A percentile compares a stretch with the other conserved stretches of the same genome.
Evolutionary conservation across 2,329 filamentous ascomycete genomes (phyloP).

Genomic region (Dissoconium aciculare): DNA sequence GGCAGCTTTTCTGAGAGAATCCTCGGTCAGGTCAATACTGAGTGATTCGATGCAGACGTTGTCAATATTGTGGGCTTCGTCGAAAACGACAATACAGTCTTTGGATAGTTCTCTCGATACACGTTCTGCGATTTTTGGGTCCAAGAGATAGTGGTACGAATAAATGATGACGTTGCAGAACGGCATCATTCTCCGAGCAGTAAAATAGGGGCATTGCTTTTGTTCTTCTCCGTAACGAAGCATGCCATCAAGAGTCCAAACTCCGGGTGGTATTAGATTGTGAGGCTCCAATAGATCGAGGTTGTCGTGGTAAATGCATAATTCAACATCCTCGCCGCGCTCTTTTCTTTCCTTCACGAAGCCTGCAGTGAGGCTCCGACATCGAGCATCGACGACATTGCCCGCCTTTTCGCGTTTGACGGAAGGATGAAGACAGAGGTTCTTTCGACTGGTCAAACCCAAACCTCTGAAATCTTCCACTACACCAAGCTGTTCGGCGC

Average conservation of each 20-base stretch:
- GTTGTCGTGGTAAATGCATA: constrained; percentile 97
- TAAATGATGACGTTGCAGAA: constrained; percentile 99
- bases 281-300: constrained; percentile 88
- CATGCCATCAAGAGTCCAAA: constrained; percentile 88
- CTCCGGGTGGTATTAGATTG: constrained; percentile 83
- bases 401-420: constrained; percentile 96
- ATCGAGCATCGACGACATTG: constrained; percentile 83
- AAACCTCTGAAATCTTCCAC: constrained; percentile 88
- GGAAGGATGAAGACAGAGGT: constrained; percentile 86
- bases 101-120: constrained; percentile 94
- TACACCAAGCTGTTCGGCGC: constrained; percentile 71
- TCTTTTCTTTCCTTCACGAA: constrained; percentile 98
- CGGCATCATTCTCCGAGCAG: constrained; percentile 92
- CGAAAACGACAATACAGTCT: constrained; percentile 96
- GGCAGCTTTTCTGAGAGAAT: constrained; percentile 80
- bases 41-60: constrained; percentile 97
- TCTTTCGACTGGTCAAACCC: constrained; percentile 90
- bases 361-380: constrained; percentile 84
- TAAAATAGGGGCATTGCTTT: constrained; percentile 97
- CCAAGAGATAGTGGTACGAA: constrained; percentile 94
- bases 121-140: constrained; percentile 92
- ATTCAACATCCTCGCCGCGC: constrained; percentile 78
- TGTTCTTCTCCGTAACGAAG: constrained; percentile 82
- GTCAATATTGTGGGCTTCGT: constrained; percentile 98
- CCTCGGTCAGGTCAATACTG: constrained; percentile 92